These are phyloP conservation scores for Mycena rosella DNA, from an alignment of 768 basidiomycete species.

Conservation along the genomic window DNA sequence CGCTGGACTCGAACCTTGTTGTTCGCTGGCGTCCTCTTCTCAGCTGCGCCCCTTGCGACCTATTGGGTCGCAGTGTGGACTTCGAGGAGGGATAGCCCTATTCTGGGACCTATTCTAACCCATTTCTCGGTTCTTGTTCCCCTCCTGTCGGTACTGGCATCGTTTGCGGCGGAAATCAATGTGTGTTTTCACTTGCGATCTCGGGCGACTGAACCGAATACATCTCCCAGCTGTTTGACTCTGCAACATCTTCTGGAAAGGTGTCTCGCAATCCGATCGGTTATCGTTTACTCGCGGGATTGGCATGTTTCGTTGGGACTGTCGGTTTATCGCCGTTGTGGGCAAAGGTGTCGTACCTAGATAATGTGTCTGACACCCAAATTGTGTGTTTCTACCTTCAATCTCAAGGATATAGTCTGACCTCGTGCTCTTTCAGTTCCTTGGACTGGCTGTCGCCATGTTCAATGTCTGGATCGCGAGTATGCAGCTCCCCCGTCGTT, in stretches of 20 bases:
- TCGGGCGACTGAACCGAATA: constrained; percentile 5
- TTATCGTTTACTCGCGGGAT: constrained; percentile 24
- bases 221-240: constrained; percentile 41
- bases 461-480: constrained; percentile 34
- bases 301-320: constrained; percentile 11
- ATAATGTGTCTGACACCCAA: constrained; percentile 52
- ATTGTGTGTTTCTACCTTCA: constrained; percentile 48
- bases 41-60: constrained; percentile 69
- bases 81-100: constrained; percentile 62
- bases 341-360: constrained; percentile 43
- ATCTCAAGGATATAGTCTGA: neutral
- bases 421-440: constrained; percentile 28
- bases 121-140: constrained; percentile 72
- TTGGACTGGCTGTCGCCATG: constrained; percentile 34
- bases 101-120: constrained; percentile 70
- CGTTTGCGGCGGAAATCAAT: constrained; percentile 53
- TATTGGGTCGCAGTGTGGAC: constrained; percentile 77
- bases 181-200: constrained; percentile 37
- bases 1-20: constrained; percentile 47
- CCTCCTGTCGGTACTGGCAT: constrained; percentile 63
- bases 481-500: constrained; percentile 20
- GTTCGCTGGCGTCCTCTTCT: constrained; percentile 56
- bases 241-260: constrained; percentile 28
- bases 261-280: neutral
- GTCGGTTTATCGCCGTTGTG: constrained; percentile 31